Percentiles rank a stretch among this genome's conserved stretches.
Evolutionary conservation across 176 grass and related monocot genomes (phyloP).

Genomic region (Thalia dealbata): DNA sequence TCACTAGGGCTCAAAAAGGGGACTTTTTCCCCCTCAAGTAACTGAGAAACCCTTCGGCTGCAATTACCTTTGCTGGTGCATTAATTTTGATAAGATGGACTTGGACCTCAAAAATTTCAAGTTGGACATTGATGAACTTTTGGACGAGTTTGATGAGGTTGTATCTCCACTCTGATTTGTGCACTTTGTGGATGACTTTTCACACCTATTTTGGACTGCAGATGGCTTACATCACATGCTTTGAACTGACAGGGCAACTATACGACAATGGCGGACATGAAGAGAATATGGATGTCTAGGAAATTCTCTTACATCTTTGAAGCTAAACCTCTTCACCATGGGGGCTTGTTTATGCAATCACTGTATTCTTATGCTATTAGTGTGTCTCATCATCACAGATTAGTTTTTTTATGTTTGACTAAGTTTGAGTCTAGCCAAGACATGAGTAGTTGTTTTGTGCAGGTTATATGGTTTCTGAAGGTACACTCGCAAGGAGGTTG

Average conservation of each 20-base stretch:
- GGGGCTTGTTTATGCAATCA: constrained; percentile 78
- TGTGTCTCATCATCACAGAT: constrained; percentile 12
- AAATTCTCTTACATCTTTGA: constrained; percentile 83
- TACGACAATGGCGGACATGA: constrained; percentile 40
- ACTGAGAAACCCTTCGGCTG: too few species aligned
- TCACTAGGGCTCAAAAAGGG: too few species aligned
- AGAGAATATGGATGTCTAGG: constrained; percentile 57
- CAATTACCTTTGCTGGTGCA: too few species aligned
- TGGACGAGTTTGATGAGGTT: constrained; percentile 51
- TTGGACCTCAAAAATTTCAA: constrained; percentile 76
- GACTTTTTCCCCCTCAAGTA: too few species aligned
- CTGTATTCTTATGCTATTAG: constrained; percentile 64
- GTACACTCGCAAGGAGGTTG: constrained; percentile 40
- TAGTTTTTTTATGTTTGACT: not conserved
- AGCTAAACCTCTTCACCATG: constrained; percentile 46
- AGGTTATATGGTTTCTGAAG: constrained; percentile 61
- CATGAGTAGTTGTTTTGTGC: not conserved
- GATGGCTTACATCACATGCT: not conserved
- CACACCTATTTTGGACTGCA: not conserved
- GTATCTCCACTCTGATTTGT: constrained; percentile 5
- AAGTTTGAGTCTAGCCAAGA: not conserved
- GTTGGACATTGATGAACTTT: constrained; percentile 70
- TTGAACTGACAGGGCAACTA: constrained; percentile 38
- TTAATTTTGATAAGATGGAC: not conserved
- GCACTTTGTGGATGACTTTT: not conserved